Evolutionary conservation across 2,329 filamentous ascomycete genomes (phyloP).

Genomic region (Sclerotinia minor): DNA sequence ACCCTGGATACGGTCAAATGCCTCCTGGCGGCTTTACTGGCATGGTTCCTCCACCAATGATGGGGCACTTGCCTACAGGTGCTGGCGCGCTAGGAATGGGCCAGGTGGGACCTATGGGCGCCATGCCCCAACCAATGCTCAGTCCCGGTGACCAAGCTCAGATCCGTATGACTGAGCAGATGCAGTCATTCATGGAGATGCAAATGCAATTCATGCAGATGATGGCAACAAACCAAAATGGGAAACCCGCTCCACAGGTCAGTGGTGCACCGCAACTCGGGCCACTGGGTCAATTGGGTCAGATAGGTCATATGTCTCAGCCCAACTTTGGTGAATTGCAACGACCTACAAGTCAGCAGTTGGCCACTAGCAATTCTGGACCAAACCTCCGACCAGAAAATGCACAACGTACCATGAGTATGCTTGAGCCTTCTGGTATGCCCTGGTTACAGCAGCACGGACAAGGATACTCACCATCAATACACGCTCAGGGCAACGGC

Average conservation of each 20-base stretch:
- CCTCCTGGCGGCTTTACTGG: constrained; percentile 40
- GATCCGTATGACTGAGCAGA: constrained; percentile 78
- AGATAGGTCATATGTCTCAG: constrained; percentile 33
- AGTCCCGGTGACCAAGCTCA: constrained; percentile 70
- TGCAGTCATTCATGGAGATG: constrained; percentile 88
- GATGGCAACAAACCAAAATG: constrained; percentile 52
- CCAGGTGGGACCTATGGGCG: constrained; percentile 39
- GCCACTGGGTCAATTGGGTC: constrained; percentile 22
- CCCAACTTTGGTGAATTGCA: constrained; percentile 33
- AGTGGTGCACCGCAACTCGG: constrained; percentile 29
- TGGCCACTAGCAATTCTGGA: constrained; percentile 13
- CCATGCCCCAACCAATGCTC: constrained; percentile 37
- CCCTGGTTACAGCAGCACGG: constrained; percentile 54
- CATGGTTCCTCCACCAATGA: constrained; percentile 32
- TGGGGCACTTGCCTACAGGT: constrained; percentile 32
- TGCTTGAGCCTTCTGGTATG: constrained; percentile 65
- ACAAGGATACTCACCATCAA: constrained; percentile 50
- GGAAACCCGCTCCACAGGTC: neutral
- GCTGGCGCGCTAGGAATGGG: constrained; percentile 37
- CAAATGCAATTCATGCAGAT: constrained; percentile 94
- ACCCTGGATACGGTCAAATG: constrained; percentile 49
- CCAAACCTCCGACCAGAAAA: constrained; percentile 32
- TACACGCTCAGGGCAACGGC: constrained; percentile 50
- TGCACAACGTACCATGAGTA: constrained; percentile 70
- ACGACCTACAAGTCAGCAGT: constrained; percentile 32